Percentiles rank a stretch among this genome's conserved stretches.
Evolutionary conservation across 495 filamentous ascomycete genomes (phyloP).

Genomic region (Glonium stellatum): DNA sequence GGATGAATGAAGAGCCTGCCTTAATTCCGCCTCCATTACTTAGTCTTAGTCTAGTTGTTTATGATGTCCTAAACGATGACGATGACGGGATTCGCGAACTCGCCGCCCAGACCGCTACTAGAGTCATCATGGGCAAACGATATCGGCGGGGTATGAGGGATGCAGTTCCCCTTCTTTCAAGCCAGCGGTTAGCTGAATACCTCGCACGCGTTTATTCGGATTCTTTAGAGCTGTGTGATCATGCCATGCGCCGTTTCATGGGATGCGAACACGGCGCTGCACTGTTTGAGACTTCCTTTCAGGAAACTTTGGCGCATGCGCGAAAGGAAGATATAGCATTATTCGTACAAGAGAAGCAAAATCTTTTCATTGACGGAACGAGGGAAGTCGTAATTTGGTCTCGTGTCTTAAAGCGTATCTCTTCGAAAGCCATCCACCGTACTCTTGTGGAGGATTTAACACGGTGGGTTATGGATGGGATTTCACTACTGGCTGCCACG

Average conservation of each 20-base stretch:
- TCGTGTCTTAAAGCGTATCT: slow-evolving; percentile 37
- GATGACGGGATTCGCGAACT: slow-evolving; percentile 76
- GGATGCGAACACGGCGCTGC: background rate
- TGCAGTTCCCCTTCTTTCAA: slow-evolving; percentile 44
- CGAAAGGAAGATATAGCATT: slow-evolving; percentile 60
- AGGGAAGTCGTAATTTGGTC: slow-evolving; percentile 63
- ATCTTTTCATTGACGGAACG: slow-evolving; percentile 76
- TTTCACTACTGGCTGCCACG: slow-evolving; percentile 43
- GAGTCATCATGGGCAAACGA: slow-evolving; percentile 32
- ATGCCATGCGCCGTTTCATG: slow-evolving; percentile 28
- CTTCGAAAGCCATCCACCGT: slow-evolving; percentile 17
- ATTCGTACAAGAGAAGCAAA: slow-evolving; percentile 85
- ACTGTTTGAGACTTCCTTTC: slow-evolving; percentile 34
- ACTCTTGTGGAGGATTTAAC: slow-evolving; percentile 31
- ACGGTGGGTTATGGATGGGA: slow-evolving; percentile 53
- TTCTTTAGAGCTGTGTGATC: slow-evolving; percentile 36
- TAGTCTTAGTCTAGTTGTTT: slow-evolving; percentile 40
- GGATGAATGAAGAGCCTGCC: background rate
- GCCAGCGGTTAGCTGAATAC: slow-evolving; percentile 42
- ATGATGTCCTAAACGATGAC: slow-evolving; percentile 73
- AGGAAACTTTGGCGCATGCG: slow-evolving; percentile 42
- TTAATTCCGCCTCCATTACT: slow-evolving; percentile 2
- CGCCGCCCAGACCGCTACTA: slow-evolving; percentile 46
- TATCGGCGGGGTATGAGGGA: background rate
- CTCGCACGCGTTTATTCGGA: slow-evolving; percentile 37